phyloP scores from a whole-genome alignment of 1,284 basidiomycete genomes.

The Leccinum subfulvum region DNA sequence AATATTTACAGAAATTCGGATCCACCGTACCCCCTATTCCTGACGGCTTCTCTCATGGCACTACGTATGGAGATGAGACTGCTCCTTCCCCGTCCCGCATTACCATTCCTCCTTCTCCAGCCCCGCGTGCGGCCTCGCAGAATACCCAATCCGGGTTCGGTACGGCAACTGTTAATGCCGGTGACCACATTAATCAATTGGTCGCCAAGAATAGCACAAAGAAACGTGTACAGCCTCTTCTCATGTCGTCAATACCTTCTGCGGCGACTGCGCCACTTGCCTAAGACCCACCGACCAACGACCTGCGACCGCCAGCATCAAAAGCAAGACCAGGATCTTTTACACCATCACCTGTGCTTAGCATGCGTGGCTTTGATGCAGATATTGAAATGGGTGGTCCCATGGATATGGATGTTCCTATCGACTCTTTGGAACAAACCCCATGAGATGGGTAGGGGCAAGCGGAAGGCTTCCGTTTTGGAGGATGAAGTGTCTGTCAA shows the following conservation, averaged over 20 bases:
- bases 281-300: slow-evolving; percentile 12
- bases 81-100: slow-evolving; percentile 35
- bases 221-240: slow-evolving; percentile 59
- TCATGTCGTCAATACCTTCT: slow-evolving; percentile 40
- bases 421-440: slow-evolving; percentile 31
- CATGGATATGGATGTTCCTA: slow-evolving; percentile 37
- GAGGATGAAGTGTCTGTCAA: slow-evolving; percentile 50
- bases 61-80: slow-evolving; percentile 29
- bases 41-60: slow-evolving; percentile 62
- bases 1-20: slow-evolving; percentile 78
- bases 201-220: slow-evolving; percentile 74
- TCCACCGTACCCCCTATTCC: slow-evolving; percentile 66
- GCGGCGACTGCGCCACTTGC: slow-evolving; percentile 28
- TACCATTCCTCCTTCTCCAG: slow-evolving; percentile 49
- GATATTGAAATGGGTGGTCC: slow-evolving; percentile 32
- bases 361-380: slow-evolving; percentile 33
- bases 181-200: slow-evolving; percentile 67
- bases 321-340: slow-evolving; percentile 22
- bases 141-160: slow-evolving; percentile 40
- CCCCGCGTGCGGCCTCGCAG: slow-evolving; percentile 32
- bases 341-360: slow-evolving; percentile 28
- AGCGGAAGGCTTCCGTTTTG: slow-evolving; percentile 47
- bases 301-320: slow-evolving; percentile 20
- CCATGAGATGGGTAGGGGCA: slow-evolving; percentile 37
- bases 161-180: slow-evolving; percentile 35